phyloP scores from a whole-genome alignment of 106 monocot genomes.

The Chionographis japonica region DNA sequence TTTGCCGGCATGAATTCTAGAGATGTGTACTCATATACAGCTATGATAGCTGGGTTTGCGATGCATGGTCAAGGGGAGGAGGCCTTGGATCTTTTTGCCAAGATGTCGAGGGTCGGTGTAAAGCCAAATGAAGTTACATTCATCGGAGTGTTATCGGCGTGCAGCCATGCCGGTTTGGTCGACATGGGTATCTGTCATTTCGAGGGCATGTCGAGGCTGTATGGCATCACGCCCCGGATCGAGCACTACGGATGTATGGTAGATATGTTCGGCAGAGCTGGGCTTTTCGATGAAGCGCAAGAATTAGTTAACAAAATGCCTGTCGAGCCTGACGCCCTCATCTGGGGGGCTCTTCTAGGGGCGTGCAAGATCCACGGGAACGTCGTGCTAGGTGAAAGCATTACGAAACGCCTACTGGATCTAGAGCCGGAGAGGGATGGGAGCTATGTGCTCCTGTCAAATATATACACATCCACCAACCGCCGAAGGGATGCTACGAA shows the following conservation, averaged over 20 bases:
- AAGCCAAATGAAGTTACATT: conserved; percentile 3
- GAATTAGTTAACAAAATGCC: neutral
- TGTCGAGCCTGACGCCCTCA: neutral
- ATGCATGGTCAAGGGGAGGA: conserved; percentile 5
- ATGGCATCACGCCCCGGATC: neutral
- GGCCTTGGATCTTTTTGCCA: neutral
- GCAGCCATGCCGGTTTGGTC: neutral
- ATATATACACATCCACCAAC: neutral
- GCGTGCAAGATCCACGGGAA: conserved; percentile 4
- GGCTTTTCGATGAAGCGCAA: neutral
- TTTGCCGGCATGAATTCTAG: neutral
- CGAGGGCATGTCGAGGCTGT: neutral
- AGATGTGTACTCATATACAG: neutral
- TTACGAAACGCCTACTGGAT: neutral
- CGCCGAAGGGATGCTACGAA: neutral
- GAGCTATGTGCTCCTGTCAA: neutral
- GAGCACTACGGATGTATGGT: conserved; percentile 5
- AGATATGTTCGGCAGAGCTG: conserved; percentile 19
- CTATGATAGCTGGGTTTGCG: neutral
- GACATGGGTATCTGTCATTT: neutral
- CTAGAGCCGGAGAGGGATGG: neutral
- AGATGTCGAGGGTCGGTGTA: neutral
- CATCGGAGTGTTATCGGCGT: neutral
- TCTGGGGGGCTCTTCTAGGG: neutral
- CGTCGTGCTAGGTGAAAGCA: neutral